Base-by-base conservation (phyloP, 495 filamentous ascomycete species). In the Gamarada debralockiae region DNA sequence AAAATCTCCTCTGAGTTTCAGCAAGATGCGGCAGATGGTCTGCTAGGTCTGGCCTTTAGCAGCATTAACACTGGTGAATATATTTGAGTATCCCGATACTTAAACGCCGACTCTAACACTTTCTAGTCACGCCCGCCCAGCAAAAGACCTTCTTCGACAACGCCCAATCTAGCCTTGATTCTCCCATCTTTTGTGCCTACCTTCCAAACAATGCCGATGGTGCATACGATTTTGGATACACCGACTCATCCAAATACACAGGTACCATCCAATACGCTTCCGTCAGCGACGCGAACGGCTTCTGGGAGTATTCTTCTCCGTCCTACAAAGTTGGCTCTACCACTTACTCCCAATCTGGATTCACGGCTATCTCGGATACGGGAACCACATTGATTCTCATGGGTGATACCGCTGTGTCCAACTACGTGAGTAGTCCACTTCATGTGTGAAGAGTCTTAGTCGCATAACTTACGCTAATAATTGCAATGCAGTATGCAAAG, bases 121-220 rank as follows among this genome's bases (percentile, higher is more conserved):
- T 22, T 8, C 17, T 24, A 48, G 59, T 93, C 38, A 65, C 78
- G 46, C 85, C 87, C 0, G 65, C 72, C 12, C 72, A 72, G 56
- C 85, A 90, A 64, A 82, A 83, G 61, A 93, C 89, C 22, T 93
- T 91, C 68, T 92, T 92, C 65, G 87, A 90, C 53, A 92, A 90
- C 62, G 71, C 87, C 42, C 76, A 81, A 57, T 53, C 72, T 21
- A 65, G 65, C 7, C 80, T 95, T 18, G 76, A 81, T 29, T 67
- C 79, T 59, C 87, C 88, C 4, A 67, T 93, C 18, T 86, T 93
- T 67, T 86, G 87, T 2, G 84, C 84, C 22, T 78, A 84, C 41
- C 78, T 93, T 33, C 80, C 82, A 53, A 67, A 76, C 18, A 73
- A 79, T 48, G 70, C 67, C 21, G 71, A 74, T 6, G 88, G 90